Percentiles rank a stretch among this genome's conserved stretches.
Evolutionary conservation across 2,329 filamentous ascomycete genomes (phyloP).

Genomic region (Claviceps maximensis): DNA sequence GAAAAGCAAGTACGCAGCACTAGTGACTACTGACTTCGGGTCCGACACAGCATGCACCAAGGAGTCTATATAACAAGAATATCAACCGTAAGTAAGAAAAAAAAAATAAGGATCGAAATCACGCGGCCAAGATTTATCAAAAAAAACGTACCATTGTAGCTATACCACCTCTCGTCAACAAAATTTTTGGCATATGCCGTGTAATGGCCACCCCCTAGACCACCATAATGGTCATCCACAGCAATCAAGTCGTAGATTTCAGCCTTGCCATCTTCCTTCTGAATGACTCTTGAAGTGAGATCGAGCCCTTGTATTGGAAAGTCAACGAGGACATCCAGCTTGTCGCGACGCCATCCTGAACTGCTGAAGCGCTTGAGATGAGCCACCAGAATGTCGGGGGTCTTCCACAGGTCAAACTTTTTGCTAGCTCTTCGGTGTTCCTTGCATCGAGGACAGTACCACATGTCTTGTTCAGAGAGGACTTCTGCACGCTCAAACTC

Average conservation of each 20-base stretch:
- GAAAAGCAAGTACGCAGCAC: conserved; percentile 83
- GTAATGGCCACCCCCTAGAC: conserved; percentile 89
- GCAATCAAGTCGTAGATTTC: conserved; percentile 88
- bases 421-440: conserved; percentile 86
- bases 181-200: conserved; percentile 93
- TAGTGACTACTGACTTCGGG: conserved; percentile 51
- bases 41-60: conserved; percentile 51
- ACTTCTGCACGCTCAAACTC: conserved; percentile 93
- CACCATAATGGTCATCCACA: conserved; percentile 91
- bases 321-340: conserved; percentile 80
- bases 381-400: conserved; percentile 86
- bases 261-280: conserved; percentile 67
- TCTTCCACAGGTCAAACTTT: conserved; percentile 94
- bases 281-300: conserved; percentile 63
- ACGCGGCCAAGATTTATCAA: too few relatives aligned
- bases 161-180: conserved; percentile 79
- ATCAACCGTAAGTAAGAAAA: not conserved
- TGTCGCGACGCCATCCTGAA: conserved; percentile 69
- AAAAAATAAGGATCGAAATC: not conserved
- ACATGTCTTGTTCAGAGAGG: conserved; percentile 87
- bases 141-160: conserved; percentile 70
- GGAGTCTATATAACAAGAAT: conserved; percentile 46
- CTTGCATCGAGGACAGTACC: conserved; percentile 96
- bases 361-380: conserved; percentile 94
- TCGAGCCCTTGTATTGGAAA: conserved; percentile 85